Base-by-base conservation (phyloP, 2,329 filamentous ascomycete species). In the Chrysoporthe austroafricana region DNA sequence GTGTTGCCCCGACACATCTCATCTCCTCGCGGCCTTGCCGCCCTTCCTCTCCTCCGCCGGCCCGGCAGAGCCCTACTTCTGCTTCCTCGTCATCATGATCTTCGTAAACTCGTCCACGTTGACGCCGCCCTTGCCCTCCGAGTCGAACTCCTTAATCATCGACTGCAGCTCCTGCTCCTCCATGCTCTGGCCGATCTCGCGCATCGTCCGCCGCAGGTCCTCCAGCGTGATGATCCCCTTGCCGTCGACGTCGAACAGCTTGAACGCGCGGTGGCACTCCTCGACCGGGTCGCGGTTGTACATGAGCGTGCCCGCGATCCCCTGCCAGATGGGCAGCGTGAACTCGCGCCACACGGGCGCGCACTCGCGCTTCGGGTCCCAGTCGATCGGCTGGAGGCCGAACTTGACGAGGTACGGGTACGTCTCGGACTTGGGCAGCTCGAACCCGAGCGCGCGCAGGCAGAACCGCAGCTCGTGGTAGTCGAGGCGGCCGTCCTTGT, bases 401-500 rank as follows among this genome's bases (percentile, higher is more conserved):
- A 96, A 90, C n/a, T 88, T 85, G 68, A 93, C 91, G 69, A 99
- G 86, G 70, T 96, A 88, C 58, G 86, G 83, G 74, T 95, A 90
- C 69, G 97, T 93, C 73, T 97, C 93, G 70, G 89, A 84, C 79
- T 97, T 97, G 68, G 93, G 87, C 62, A 97, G 85, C 75, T 96
- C 93, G 82, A 98, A 98, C 71, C 96, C 96, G 1, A 99, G 89
- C 3, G 96, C 96, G 78, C 96, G 96, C 74, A 98, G 90, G 69
- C 95, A 94, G 81, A 98, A 96, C 80, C 96, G 95, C 78, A 98
- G 92, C 81, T 99, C 96, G 82, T 98, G 96, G 84, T 97, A 98
- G 83, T 98, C 95, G 76, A 99, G 93, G 79, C 92, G 90, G 59
- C 90, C 88, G 82, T 98, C 94, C 78, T 96, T 95, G 84, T 98